These are phyloP conservation scores for Bimuria novae-zelandiae DNA, from an alignment of 2,329 filamentous ascomycete genomes.

Conservation along the genomic window DNA sequence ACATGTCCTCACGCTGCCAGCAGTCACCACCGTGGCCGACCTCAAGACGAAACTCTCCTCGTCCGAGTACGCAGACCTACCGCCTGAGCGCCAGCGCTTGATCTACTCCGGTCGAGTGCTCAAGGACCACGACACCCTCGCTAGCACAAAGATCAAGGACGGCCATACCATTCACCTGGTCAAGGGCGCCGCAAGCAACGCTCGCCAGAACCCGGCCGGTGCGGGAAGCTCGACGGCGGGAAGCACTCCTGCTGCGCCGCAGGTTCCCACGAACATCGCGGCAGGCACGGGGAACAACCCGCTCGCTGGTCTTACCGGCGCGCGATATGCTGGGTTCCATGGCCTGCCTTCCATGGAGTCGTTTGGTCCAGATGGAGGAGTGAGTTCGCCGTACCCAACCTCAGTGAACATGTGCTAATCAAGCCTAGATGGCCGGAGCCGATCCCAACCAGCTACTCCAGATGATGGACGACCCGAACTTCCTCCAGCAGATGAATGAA, in stretches of 20 bases:
- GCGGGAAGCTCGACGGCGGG: conserved; percentile 37
- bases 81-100: conserved; percentile 84
- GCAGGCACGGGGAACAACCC: conserved; percentile 82
- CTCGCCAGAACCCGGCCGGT: conserved; percentile 60
- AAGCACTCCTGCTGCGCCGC: conserved; percentile 58
- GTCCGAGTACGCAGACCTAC: conserved; percentile 82
- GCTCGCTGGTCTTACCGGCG: conserved; percentile 86
- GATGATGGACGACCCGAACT: conserved; percentile 87
- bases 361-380: conserved; percentile 93
- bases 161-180: conserved; percentile 96
- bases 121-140: conserved; percentile 88
- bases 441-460: conserved; percentile 79
- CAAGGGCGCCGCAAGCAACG: conserved; percentile 91
- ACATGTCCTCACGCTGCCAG: conserved; percentile 79
- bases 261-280: conserved; percentile 76
- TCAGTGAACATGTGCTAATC: conserved; percentile 21
- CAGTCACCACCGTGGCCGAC: conserved; percentile 77
- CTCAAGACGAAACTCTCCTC: conserved; percentile 87
- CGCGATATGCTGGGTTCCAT: conserved; percentile 89
- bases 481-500: conserved; percentile 88
- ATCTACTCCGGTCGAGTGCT: conserved; percentile 98
- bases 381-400: conserved; percentile 58
- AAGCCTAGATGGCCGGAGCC: conserved; percentile 82
- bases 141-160: conserved; percentile 90
- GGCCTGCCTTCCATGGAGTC: conserved; percentile 84